These are phyloP conservation scores for Quercus dentata DNA, from an alignment of 306 rosid species.

Conservation along the genomic window DNA sequence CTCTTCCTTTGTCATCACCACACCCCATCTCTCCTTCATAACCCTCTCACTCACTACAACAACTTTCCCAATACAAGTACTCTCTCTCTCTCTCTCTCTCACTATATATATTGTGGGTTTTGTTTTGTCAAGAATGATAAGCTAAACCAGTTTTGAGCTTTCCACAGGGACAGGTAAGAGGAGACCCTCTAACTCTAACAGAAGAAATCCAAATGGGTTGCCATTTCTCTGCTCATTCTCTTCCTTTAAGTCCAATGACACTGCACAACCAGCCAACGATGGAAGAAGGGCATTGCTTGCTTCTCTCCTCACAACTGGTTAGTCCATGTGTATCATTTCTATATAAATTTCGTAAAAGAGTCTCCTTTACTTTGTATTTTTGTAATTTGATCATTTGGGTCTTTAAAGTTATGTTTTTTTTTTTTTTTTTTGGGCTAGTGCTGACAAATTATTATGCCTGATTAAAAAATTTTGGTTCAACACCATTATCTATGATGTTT, in stretches of 20 bases:
- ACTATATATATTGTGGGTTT: background rate
- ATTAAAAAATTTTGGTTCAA: background rate
- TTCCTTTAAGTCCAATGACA: slow-evolving; percentile 16
- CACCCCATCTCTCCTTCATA: slow-evolving; percentile 38
- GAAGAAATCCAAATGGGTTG: slow-evolving; percentile 35
- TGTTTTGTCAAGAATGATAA: slow-evolving; percentile 16
- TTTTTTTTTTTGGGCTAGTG: background rate
- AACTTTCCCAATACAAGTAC: slow-evolving; percentile 43
- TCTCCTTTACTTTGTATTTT: background rate
- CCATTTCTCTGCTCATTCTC: slow-evolving; percentile 52
- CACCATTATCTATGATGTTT: no score
- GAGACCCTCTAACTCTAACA: slow-evolving; percentile 29
- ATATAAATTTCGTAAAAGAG: no score
- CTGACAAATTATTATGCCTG: background rate
- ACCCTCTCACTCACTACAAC: slow-evolving; percentile 31
- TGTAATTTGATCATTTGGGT: background rate
- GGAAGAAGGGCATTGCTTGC: slow-evolving; percentile 74
- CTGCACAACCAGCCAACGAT: slow-evolving; percentile 39
- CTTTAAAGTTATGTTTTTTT: background rate
- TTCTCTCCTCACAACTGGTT: slow-evolving; percentile 69
- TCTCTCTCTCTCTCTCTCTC: slow-evolving; percentile 19
- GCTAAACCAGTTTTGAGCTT: slow-evolving; percentile 7
- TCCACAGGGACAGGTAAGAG: slow-evolving; percentile 61
- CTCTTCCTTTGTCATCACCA: slow-evolving; percentile 46
- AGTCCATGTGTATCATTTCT: background rate